Evolutionary conservation across 148 eudicot genomes (phyloP).

Genomic region (Fagopyrum tataricum): DNA sequence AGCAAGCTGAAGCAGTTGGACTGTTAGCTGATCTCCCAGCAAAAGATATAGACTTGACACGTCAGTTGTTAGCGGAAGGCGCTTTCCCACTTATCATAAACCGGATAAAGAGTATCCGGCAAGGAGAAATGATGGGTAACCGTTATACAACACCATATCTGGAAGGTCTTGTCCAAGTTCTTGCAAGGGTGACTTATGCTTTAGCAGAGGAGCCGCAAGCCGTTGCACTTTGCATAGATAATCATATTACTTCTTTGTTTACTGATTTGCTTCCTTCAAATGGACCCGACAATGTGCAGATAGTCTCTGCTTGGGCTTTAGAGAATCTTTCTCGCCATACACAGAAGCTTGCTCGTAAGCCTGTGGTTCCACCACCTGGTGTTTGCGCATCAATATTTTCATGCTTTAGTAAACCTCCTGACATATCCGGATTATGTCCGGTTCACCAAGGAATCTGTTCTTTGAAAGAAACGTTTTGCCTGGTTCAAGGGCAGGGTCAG

Average conservation of each 20-base stretch:
- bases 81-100: slow-evolving; percentile 45
- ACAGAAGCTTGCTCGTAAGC: slow-evolving; percentile 43
- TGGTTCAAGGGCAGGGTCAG: slow-evolving; percentile 70
- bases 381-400: slow-evolving; percentile 44
- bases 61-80: slow-evolving; percentile 55
- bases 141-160: slow-evolving; percentile 65
- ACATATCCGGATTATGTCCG: slow-evolving; percentile 47
- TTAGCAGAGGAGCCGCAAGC: slow-evolving; percentile 53
- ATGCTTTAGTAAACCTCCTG: slow-evolving; percentile 59
- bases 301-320: slow-evolving; percentile 72
- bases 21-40: slow-evolving; percentile 78
- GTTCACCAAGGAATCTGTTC: slow-evolving; percentile 76
- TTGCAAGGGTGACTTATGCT: slow-evolving; percentile 61
- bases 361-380: slow-evolving; percentile 45
- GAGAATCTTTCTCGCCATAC: slow-evolving; percentile 69
- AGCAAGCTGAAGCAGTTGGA: slow-evolving; percentile 76
- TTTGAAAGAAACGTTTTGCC: slow-evolving; percentile 57
- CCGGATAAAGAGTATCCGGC: slow-evolving; percentile 48
- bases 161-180: slow-evolving; percentile 77
- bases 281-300: slow-evolving; percentile 74
- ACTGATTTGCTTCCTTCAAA: slow-evolving; percentile 57
- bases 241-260: slow-evolving; percentile 49
- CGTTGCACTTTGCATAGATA: slow-evolving; percentile 45
- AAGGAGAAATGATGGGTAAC: slow-evolving; percentile 58
- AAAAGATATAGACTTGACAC: slow-evolving; percentile 51